Evolutionary conservation across 2,329 filamentous ascomycete genomes (phyloP), one percentile per base, ranked within the genome.

Genomic region (Cladophialophora carrionii): DNA sequence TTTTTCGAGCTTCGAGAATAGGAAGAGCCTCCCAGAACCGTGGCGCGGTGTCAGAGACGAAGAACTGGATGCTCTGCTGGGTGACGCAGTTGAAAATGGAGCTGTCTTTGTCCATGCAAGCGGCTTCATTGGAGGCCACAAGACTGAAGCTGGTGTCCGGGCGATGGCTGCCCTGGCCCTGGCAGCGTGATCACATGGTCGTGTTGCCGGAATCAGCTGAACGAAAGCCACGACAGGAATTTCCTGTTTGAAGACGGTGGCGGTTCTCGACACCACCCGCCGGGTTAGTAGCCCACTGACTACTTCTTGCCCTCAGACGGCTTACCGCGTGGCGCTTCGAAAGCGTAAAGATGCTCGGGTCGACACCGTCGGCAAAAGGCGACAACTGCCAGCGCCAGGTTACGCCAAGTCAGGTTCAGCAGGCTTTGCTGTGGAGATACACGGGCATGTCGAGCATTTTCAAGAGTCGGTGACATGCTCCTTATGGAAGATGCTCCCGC

Each of bases 81-180:
- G 76, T 2, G 72, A 72, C 3, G 77, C 78, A 66, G 74, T 75
- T n/a, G 74, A 79, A 62, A 76, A 76, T 51, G 80, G 93, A 6
- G 88, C 91, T 68, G 88, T 99, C 31, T 99, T 99, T 76, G 90
- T 97, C 32, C 95, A 99, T 76, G 93, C 93, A 3, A 89, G 90
- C 60, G 95, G 95, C 31, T 99, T 99, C 80, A 98, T 98, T 74
- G 95, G 95, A 20, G 95, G 95, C 2, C 96, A 97, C 79, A 89
- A 90, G 83, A 96, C 90, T 0, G 95, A 90, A 73, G 91, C 96
- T 67, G 95, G 95, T 32, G 93, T 88, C 29, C 85, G 91, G 76
- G 87, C 88, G 64, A 96, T 98, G 92, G 92, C 93, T 59, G 71
- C 74, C 49, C 74, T 76, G 63, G 76, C 78, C 56, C 68, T 80